phyloP scores from a whole-genome alignment of 345 rosid genomes.

The Eucalyptus cloeziana region DNA sequence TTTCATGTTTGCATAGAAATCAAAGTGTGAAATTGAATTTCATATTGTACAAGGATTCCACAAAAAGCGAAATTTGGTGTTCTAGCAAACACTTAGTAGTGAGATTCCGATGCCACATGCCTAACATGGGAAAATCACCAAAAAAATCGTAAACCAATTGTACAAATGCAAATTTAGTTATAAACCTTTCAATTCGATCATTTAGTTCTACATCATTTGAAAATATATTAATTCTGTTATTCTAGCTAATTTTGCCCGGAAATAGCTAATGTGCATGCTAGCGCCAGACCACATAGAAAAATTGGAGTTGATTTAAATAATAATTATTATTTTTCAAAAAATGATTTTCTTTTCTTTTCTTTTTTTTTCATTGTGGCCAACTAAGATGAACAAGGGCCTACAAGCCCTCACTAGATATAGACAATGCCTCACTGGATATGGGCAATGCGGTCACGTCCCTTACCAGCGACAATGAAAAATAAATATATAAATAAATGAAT shows the following conservation, averaged over 20 bases:
- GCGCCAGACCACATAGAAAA: accelerated
- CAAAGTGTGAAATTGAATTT: background rate
- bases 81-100: background rate
- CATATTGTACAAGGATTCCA: background rate
- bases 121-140: background rate
- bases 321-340: no score
- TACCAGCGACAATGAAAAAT: accelerated
- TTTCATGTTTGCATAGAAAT: background rate
- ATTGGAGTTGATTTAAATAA: no score
- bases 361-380: no score
- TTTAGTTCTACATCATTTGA: no score
- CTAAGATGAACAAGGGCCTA: no score
- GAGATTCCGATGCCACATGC: accelerated
- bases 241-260: accelerated
- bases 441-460: accelerated
- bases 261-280: background rate
- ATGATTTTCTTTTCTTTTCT: no score
- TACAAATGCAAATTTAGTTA: background rate
- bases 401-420: background rate
- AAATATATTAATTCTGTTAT: no score
- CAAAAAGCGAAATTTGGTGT: background rate
- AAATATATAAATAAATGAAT: no score
- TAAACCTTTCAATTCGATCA: accelerated
- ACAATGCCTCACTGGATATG: background rate
- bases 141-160: accelerated